Evolutionary conservation across 257 asterid species (phyloP), one percentile per base, ranked within the genome.

Genomic region (Petrea volubilis): DNA sequence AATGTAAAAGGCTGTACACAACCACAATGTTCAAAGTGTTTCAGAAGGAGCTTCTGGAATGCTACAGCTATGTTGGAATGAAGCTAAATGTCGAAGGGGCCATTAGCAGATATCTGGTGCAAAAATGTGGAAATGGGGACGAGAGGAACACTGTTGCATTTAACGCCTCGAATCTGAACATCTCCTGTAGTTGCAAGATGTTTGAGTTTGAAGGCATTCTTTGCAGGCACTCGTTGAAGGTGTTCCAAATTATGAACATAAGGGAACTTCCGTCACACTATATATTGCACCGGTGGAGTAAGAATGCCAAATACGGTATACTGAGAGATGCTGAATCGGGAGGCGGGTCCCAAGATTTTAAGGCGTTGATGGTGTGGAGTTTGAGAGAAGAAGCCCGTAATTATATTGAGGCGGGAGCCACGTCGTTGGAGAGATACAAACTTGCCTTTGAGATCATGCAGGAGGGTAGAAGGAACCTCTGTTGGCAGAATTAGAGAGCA

Each of bases 391-490:
- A 87, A 83, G 84, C 93, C 21, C 72, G 70, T 36, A 81, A 85
- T 58, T 87, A 74, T 53, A 81, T 87, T 15, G 87, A 87, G 63
- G 87, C 90, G n/a, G 90, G 87, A 65, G 81, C 88, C 14, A 70
- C 84, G 8, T 82, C 88, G 17, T 79, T 81, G 66, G 90, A 87
- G 58, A 81, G 90, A 78, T 81, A 78, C 71, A 87, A 85, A 56
- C 84, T 87, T 56, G 93, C 93, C 0, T 87, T 87, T 56, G 93
- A 87, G 82, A 83, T 85, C 71, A 68, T 87, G 85, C 88, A 87
- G 77, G 90, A 87, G 84, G 93, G 93, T 49, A 81, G 87, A 74
- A 81, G 86, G 75, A 87, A 79, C 59, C 81, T 87, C 40, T 79
- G 90, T 72, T 84, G 92, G 92, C 90, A 78, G 75, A 84, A 67